A percentile compares a stretch with the other conserved stretches of the same genome.
Conservation (phyloP, 495 filamentous ascomycete genomes). For the Parmelia sp. region DNA sequence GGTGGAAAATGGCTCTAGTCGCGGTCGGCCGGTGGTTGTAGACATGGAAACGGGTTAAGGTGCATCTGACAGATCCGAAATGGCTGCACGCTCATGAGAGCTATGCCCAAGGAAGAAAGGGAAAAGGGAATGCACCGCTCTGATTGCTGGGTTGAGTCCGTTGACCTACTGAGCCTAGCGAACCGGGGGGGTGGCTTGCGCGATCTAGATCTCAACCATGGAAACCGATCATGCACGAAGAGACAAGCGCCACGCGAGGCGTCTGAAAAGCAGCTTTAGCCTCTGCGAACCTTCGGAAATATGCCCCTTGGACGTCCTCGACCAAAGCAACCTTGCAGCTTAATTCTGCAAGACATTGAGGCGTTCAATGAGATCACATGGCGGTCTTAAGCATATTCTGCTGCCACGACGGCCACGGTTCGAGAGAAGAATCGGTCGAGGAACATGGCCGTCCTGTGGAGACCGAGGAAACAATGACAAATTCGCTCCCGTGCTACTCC, state of each 20-base stretch:
- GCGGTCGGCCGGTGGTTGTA: not conserved
- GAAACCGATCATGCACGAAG: not conserved
- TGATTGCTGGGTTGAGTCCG: slow-evolving; percentile 13
- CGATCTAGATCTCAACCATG: slow-evolving; percentile 14
- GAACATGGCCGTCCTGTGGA: not conserved
- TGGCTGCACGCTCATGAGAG: not conserved
- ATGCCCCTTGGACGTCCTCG: not conserved
- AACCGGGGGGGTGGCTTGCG: slow-evolving; percentile 6
- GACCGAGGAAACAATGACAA: not conserved
- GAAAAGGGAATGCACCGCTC: not conserved
- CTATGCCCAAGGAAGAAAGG: slow-evolving; percentile 2
- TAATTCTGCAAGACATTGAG: slow-evolving; percentile 1
- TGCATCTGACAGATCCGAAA: slow-evolving; percentile 12
- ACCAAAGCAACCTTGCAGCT: not conserved
- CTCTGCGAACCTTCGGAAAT: not conserved
- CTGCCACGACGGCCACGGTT: slow-evolving; percentile 1
- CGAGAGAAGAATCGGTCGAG: not conserved
- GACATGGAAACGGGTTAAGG: slow-evolving; percentile 8
- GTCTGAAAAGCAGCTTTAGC: slow-evolving; percentile 1
- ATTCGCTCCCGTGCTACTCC: not conserved
- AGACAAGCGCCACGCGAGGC: slow-evolving; percentile 1
- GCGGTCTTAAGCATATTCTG: slow-evolving; percentile 8
- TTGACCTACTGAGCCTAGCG: not conserved
- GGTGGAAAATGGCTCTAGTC: not conserved
- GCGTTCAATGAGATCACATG: slow-evolving; percentile 12